phyloP scores from a whole-genome alignment of 768 basidiomycete genomes.

The Symmetrospora coprosmae region DNA sequence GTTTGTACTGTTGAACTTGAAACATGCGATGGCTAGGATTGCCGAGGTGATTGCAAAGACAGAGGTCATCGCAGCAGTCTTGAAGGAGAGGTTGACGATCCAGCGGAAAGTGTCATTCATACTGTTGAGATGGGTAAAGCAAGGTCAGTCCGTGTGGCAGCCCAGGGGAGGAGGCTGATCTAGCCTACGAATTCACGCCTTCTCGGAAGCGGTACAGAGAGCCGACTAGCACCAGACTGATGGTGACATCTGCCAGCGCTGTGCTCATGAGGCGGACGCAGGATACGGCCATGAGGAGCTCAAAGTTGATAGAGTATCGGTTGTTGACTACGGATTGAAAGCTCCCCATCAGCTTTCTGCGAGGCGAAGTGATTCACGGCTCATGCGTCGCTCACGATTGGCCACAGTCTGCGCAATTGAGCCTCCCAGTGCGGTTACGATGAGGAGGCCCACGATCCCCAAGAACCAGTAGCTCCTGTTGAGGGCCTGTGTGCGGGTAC shows the following conservation, averaged over 20 bases:
- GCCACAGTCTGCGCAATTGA: background rate
- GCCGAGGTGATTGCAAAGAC: background rate
- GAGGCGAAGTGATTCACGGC: background rate
- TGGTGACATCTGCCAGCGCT: background rate
- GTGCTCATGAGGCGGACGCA: background rate
- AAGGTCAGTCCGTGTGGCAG: background rate
- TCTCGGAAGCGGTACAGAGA: background rate
- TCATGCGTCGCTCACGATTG: background rate
- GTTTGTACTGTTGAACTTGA: background rate
- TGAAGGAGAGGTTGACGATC: background rate
- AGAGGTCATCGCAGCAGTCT: background rate
- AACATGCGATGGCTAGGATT: background rate
- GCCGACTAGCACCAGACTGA: background rate
- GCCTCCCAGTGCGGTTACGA: background rate
- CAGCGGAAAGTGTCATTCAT: background rate
- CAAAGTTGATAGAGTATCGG: background rate
- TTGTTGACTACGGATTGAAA: background rate
- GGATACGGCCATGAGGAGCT: background rate
- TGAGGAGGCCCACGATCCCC: background rate
- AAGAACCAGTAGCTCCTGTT: background rate
- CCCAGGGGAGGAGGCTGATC: background rate
- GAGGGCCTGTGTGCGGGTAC: background rate
- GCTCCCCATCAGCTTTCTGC: no score
- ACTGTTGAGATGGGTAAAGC: background rate
- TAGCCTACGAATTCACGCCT: background rate